phyloP scores from a whole-genome alignment of 2,329 filamentous ascomycete genomes.

The Aspergillus quadrilineatus region DNA sequence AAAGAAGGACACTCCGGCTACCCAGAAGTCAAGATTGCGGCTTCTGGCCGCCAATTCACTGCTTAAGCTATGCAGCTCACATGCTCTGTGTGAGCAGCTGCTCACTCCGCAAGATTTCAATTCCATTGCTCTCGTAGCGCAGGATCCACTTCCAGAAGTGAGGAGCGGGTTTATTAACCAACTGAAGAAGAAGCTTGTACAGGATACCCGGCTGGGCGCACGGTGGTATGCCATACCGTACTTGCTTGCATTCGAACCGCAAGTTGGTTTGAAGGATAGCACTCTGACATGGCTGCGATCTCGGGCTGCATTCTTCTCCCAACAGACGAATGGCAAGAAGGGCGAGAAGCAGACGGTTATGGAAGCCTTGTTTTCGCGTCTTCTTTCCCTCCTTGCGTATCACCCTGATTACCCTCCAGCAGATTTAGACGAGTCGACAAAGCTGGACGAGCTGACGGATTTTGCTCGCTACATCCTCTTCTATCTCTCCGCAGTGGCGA shows the following conservation, averaged over 20 bases:
- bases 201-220: conserved; percentile 67
- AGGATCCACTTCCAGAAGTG: conserved; percentile 73
- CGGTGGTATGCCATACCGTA: conserved; percentile 91
- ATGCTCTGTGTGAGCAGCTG: conserved; percentile 69
- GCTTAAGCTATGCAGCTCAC: conserved; percentile 78
- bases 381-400: conserved; percentile 85
- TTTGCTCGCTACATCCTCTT: conserved; percentile 88
- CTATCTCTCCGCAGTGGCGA: conserved; percentile 79
- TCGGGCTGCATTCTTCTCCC: conserved; percentile 65
- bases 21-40: conserved; percentile 77
- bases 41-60: conserved; percentile 76
- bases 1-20: conserved; percentile 68
- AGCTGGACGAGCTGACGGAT: conserved; percentile 65
- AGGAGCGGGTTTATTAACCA: conserved; percentile 77
- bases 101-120: conserved; percentile 76
- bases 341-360: conserved; percentile 61
- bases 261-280: conserved; percentile 67
- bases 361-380: conserved; percentile 76
- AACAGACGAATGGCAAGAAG: conserved; percentile 40
- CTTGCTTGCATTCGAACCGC: conserved; percentile 86
- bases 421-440: conserved; percentile 41
- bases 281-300: conserved; percentile 88
- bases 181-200: conserved; percentile 68
- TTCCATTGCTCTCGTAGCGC: conserved; percentile 73
- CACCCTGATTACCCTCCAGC: conserved; percentile 75